Conservation (phyloP, 2,329 filamentous ascomycete species). For the Ophiocordyceps sinensis region DNA sequence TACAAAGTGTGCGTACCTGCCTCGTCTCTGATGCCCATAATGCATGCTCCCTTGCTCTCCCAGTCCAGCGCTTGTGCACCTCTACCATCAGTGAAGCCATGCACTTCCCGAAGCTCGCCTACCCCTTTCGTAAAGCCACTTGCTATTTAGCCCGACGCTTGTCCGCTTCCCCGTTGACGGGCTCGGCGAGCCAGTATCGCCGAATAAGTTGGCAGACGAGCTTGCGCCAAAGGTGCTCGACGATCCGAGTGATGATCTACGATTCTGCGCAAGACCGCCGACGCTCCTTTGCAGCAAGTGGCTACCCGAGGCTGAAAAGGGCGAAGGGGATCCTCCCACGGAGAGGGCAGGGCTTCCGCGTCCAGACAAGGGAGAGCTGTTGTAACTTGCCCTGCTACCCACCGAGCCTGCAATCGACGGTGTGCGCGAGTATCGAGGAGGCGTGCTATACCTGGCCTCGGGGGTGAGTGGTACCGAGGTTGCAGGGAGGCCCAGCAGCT, state of each 20-base stretch:
- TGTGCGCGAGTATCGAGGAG: constrained; percentile 72
- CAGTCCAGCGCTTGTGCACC: background rate
- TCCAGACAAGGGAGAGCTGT: constrained; percentile 43
- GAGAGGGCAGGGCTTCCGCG: constrained; percentile 32
- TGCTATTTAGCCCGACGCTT: constrained; percentile 71
- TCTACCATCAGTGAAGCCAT: constrained; percentile 18
- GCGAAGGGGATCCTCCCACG: constrained; percentile 26
- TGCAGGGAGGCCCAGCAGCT: constrained; percentile 67
- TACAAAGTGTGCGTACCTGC: no score
- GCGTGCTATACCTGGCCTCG: constrained; percentile 60
- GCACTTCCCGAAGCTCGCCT: constrained; percentile 35
- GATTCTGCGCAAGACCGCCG: constrained; percentile 30
- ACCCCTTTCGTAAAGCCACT: constrained; percentile 87
- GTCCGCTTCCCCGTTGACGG: constrained; percentile 52
- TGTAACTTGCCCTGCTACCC: constrained; percentile 41
- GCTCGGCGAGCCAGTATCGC: constrained; percentile 38
- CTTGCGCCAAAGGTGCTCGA: constrained; percentile 36
- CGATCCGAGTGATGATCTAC: constrained; percentile 49
- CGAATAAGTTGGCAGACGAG: constrained; percentile 31
- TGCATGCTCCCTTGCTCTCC: background rate
- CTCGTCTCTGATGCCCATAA: background rate
- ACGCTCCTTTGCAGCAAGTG: constrained; percentile 56
- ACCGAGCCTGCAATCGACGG: constrained; percentile 50
- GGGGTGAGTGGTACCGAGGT: constrained; percentile 49
- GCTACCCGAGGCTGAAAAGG: constrained; percentile 30